phyloP scores from a whole-genome alignment of 768 basidiomycete species.

The Naganishia randhawae region DNA sequence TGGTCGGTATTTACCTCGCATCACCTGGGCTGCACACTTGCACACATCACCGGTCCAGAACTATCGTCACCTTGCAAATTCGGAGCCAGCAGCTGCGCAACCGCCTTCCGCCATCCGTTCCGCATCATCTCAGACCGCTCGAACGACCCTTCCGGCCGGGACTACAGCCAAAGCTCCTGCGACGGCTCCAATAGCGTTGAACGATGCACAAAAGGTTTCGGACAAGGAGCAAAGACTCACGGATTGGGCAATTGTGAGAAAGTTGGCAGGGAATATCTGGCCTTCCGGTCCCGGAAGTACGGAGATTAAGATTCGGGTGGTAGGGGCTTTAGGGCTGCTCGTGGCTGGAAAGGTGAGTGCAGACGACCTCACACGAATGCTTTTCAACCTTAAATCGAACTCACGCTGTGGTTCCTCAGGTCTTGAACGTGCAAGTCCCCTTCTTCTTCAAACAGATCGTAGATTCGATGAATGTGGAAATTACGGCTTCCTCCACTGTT shows the following conservation, averaged over 20 bases:
- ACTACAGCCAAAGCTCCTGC: slow-evolving; percentile 11
- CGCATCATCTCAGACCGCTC: slow-evolving; percentile 2
- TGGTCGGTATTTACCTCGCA: not conserved
- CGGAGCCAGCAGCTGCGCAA: not conserved
- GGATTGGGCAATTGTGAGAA: slow-evolving; percentile 83
- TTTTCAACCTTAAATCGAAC: too few species aligned
- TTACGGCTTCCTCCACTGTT: slow-evolving; percentile 70
- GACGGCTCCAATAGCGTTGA: not conserved
- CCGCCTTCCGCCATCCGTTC: not conserved
- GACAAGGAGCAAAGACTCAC: slow-evolving; percentile 60
- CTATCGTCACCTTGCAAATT: slow-evolving; percentile 18
- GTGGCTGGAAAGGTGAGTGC: slow-evolving; percentile 74
- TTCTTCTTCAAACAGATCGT: slow-evolving; percentile 88
- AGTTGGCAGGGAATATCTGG: slow-evolving; percentile 86
- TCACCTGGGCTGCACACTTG: not conserved
- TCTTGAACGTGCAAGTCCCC: slow-evolving; percentile 97
- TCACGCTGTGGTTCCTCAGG: slow-evolving; percentile 55
- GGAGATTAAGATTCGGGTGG: slow-evolving; percentile 73
- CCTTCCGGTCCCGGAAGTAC: slow-evolving; percentile 61
- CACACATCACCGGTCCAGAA: not conserved
- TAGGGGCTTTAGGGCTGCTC: slow-evolving; percentile 74
- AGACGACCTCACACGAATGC: not conserved
- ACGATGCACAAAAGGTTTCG: slow-evolving; percentile 26
- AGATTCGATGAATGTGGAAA: slow-evolving; percentile 79
- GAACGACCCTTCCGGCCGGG: not conserved